Base-by-base conservation (phyloP, 805 yeast genomes). In the Candida michaelii region DNA sequence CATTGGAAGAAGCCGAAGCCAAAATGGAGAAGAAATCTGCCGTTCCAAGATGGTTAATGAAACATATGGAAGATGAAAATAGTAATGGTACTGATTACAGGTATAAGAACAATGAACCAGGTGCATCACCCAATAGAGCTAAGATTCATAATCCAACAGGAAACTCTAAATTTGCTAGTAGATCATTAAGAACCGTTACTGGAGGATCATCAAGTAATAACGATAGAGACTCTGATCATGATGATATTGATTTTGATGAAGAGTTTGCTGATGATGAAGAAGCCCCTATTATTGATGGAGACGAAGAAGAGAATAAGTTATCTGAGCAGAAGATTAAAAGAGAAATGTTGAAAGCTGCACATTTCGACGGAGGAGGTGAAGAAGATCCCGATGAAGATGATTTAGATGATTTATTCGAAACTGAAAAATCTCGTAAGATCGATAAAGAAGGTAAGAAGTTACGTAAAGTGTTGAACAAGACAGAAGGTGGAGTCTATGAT, bases 181-280 rank as follows among this genome's bases (percentile, higher is more conserved):
- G 66, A 29, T 7, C 37, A 5, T 53, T 72, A 51, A 58, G 74
- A 52, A 66, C 76, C 30, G 74, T 73, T 17, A 57, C 68, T 11
- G 77, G 77, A 8, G 71, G 68, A 1, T 56, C 61, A 14, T 56
- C 67, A 65, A 21, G 17, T 12, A 62, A 52, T 52, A 74, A 67
- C 45, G 77, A 70, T 30, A 57, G 80, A 47, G 88, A 81, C 51
- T 83, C 89, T 9, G 96, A 89, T 44, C 89, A 86, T 50, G 97
- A 90, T 50, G 97, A 89, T 57, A 68, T 93, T 55, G 99, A 91
- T 65, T 91, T 75, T 56, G 97, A 93, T 53, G 98, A 93, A 61
- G 97, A 90, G 61, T 93, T 93, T 65, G 97, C 93, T 19, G 99
- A 93, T 63, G 99, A 93, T 62, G 99, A 93, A 67, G 99, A 91